These are phyloP conservation scores for Anthracocystis walkeri DNA, from an alignment of 1,284 basidiomycete species.

Conservation along the genomic window DNA sequence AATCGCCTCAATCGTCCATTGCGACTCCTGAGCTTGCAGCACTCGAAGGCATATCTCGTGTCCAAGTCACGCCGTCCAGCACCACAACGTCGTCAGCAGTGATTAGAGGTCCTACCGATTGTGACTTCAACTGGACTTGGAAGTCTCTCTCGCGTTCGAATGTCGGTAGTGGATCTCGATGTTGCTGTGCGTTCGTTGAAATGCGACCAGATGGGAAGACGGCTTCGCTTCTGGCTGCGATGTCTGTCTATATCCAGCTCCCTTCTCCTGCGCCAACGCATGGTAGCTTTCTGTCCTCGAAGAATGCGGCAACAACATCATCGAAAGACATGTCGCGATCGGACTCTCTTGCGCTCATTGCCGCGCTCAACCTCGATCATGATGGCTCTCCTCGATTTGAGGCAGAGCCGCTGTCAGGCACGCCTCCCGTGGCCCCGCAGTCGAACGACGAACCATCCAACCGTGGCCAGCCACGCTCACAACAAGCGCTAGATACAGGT, in stretches of 20 bases:
- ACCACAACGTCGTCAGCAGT: conserved; percentile 7
- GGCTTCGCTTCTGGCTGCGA: conserved; percentile 30
- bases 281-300: neutral
- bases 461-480: neutral
- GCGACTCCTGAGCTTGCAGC: conserved; percentile 29
- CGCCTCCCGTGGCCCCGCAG: neutral
- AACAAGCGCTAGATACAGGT: neutral
- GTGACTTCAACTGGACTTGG: conserved; percentile 55
- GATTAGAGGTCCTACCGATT: conserved; percentile 36
- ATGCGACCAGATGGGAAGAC: conserved; percentile 12
- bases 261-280: conserved; percentile 8
- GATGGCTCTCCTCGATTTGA: conserved; percentile 7
- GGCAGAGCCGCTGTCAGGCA: neutral
- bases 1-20: conserved; percentile 25
- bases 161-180: conserved; percentile 9
- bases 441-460: neutral
- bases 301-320: neutral
- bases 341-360: conserved; percentile 39
- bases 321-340: conserved; percentile 12
- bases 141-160: conserved; percentile 21
- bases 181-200: conserved; percentile 54
- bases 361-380: conserved; percentile 26
- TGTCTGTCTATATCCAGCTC: conserved; percentile 38
- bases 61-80: conserved; percentile 23
- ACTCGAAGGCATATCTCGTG: conserved; percentile 47